A percentile compares a stretch with the other conserved stretches of the same genome.
These are phyloP conservation scores for Paracorniculantispora psalliotae DNA, from an alignment of 2,329 filamentous ascomycete species.

Conservation along the genomic window DNA sequence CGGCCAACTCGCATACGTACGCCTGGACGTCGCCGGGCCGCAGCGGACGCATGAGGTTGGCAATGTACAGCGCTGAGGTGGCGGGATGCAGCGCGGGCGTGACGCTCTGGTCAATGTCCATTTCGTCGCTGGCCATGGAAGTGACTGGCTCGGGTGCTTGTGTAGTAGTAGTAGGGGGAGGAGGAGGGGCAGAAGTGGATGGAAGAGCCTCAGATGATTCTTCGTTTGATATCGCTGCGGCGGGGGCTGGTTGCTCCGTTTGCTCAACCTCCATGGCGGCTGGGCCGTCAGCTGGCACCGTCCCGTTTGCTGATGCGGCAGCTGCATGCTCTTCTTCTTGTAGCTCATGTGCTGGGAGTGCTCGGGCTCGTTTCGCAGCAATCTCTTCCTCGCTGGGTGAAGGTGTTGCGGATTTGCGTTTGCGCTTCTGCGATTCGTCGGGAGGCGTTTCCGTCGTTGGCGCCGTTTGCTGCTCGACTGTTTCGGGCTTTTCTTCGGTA, in stretches of 20 bases:
- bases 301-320: slow-evolving; percentile 13
- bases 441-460: background rate
- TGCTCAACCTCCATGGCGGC: slow-evolving; percentile 3
- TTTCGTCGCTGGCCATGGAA: slow-evolving; percentile 17
- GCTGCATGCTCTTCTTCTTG: slow-evolving; percentile 13
- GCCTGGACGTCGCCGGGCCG: slow-evolving; percentile 61
- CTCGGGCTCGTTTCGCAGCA: slow-evolving; percentile 50
- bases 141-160: background rate
- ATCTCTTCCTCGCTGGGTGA: slow-evolving; percentile 49
- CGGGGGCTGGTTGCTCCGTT: background rate
- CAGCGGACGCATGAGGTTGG: slow-evolving; percentile 83
- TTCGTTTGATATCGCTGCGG: slow-evolving; percentile 3
- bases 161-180: background rate
- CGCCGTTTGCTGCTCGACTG: background rate
- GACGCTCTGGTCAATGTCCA: slow-evolving; percentile 32
- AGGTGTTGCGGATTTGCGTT: slow-evolving; percentile 61
- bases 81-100: slow-evolving; percentile 63
- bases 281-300: slow-evolving; percentile 12
- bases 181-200: background rate
- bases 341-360: slow-evolving; percentile 24
- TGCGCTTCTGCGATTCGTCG: slow-evolving; percentile 56
- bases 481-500: background rate
- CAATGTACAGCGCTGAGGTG: slow-evolving; percentile 79
- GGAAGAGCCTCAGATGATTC: background rate
- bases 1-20: slow-evolving; percentile 66